phyloP scores from a whole-genome alignment of 1,139 yeast genomes.

The Blastobotrys capitulatus region DNA sequence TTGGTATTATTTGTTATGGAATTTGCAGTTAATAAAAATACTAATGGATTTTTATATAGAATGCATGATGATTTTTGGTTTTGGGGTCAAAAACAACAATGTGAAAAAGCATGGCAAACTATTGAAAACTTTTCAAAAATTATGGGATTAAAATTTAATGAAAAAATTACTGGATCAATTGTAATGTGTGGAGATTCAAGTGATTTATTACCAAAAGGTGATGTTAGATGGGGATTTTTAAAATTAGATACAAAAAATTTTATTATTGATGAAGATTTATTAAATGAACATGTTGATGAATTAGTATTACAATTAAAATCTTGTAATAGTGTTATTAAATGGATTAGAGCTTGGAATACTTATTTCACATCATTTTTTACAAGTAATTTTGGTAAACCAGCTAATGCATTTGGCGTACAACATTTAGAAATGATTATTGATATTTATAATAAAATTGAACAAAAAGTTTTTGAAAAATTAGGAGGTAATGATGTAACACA shows the following conservation, averaged over 20 bases:
- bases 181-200: constrained; percentile 7
- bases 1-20: constrained; percentile 17
- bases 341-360: constrained; percentile 18
- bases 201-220: constrained; percentile 14
- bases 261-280: constrained; percentile 13
- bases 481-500: constrained; percentile 5
- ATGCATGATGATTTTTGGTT: constrained; percentile 21
- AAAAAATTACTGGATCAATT: constrained; percentile 20
- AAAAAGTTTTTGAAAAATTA: constrained; percentile 13
- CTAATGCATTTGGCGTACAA: constrained; percentile 12
- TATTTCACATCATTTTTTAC: constrained; percentile 16
- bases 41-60: constrained; percentile 16
- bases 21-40: constrained; percentile 14
- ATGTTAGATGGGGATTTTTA: constrained; percentile 18
- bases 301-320: constrained; percentile 14
- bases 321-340: constrained; percentile 12
- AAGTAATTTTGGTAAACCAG: constrained; percentile 16
- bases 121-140: constrained; percentile 13
- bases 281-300: constrained; percentile 17
- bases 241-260: constrained; percentile 10
- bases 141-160: constrained; percentile 18
- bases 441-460: constrained; percentile 14
- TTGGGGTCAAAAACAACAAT: constrained; percentile 14
- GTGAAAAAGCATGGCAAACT: constrained; percentile 19
- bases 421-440: constrained; percentile 18